These are phyloP conservation scores for Magnusiomyces tetraspermus DNA, from an alignment of 1,139 yeast genomes.

Conservation along the genomic window DNA sequence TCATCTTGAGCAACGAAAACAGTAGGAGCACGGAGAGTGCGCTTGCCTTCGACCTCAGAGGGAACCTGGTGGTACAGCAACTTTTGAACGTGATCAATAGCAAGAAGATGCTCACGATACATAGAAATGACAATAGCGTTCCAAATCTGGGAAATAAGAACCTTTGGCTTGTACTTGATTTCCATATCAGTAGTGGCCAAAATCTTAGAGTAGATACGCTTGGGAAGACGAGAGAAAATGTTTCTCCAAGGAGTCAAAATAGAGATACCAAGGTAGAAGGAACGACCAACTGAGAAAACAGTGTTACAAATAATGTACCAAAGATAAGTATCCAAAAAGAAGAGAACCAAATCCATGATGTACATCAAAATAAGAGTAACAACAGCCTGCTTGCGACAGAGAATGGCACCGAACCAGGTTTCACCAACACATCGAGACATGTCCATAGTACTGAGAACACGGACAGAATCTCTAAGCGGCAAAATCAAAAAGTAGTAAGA, in stretches of 20 bases:
- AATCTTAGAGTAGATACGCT: slow-evolving; percentile 94
- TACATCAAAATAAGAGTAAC: slow-evolving; percentile 87
- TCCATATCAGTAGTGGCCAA: slow-evolving; percentile 98
- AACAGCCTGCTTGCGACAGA: slow-evolving; percentile 80
- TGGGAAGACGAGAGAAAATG: slow-evolving; percentile 92
- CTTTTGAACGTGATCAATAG: slow-evolving; percentile 97
- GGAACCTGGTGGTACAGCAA: slow-evolving; percentile 96
- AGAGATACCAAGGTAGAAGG: slow-evolving; percentile 96
- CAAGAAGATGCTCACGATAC: slow-evolving; percentile 96
- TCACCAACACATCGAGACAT: slow-evolving; percentile 80
- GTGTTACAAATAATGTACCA: slow-evolving; percentile 97
- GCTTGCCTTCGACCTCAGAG: slow-evolving; percentile 84
- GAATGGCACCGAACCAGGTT: slow-evolving; percentile 63
- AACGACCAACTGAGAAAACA: slow-evolving; percentile 91
- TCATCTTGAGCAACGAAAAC: slow-evolving; percentile 98
- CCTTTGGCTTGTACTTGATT: slow-evolving; percentile 97
- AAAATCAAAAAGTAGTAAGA: slow-evolving; percentile 88
- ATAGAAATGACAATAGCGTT: slow-evolving; percentile 95
- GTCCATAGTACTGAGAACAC: slow-evolving; percentile 52
- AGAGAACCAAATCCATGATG: slow-evolving; percentile 81
- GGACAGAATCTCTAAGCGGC: slow-evolving; percentile 89
- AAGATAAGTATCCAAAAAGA: slow-evolving; percentile 96
- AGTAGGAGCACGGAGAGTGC: slow-evolving; percentile 97
- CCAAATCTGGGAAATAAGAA: slow-evolving; percentile 96
- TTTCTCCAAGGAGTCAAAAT: slow-evolving; percentile 99